Conservation (phyloP, 257 asterid genomes). For the Cinchona pubescens region DNA sequence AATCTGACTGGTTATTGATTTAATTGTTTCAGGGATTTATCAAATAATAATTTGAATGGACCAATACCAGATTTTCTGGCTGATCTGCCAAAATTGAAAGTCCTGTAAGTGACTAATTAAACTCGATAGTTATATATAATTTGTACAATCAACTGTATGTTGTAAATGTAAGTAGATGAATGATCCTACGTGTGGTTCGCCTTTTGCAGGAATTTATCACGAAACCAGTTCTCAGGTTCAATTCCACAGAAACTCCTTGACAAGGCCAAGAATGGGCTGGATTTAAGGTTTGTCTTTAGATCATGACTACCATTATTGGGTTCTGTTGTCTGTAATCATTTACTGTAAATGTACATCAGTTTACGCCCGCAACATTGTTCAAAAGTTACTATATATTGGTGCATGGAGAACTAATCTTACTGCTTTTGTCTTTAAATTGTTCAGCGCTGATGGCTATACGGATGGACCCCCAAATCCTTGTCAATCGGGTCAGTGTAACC, state of each 20-base stretch:
- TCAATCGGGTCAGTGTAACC: constrained; percentile 9
- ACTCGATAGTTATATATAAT: not conserved
- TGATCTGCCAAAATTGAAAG: constrained; percentile 14
- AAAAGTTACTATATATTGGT: no score
- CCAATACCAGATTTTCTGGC: constrained; percentile 30
- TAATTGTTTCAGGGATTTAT: constrained; percentile 34
- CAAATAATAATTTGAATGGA: constrained; percentile 29
- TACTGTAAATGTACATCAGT: no score
- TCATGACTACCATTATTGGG: not conserved
- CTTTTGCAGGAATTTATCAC: constrained; percentile 29
- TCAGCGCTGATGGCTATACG: constrained; percentile 3
- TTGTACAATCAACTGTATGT: not conserved
- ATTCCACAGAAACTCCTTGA: constrained; percentile 32
- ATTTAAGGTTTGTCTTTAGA: constrained; percentile 27
- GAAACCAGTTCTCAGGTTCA: constrained; percentile 36
- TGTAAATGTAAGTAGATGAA: no score
- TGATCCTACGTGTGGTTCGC: not conserved
- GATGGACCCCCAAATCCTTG: not conserved
- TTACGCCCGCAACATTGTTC: no score
- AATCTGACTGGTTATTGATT: not conserved
- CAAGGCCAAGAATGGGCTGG: constrained; percentile 14
- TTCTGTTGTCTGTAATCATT: no score
- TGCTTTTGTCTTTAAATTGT: not conserved
- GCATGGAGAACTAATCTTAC: not conserved
- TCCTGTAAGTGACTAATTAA: constrained; percentile 27